Evolutionary conservation across 2,329 filamentous ascomycete species (phyloP), one percentile per base, ranked within the genome.

Genomic region (Phyllosticta citriasiana): DNA sequence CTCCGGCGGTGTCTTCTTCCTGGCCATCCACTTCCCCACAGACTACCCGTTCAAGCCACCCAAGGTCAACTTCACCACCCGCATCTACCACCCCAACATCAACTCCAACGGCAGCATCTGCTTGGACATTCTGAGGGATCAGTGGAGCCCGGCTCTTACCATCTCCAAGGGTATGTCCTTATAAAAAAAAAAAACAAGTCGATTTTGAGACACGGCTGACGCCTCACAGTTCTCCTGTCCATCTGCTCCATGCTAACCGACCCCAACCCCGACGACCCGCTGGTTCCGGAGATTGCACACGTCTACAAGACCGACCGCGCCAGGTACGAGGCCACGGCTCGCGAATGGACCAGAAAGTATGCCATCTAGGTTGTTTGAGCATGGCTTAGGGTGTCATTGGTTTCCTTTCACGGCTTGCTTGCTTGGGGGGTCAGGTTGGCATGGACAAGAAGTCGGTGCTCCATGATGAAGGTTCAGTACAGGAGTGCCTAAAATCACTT

Each of bases 171-270:
- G 94, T 96, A 80, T 62, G 78, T 8, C 27, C 64, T 55, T n/a
- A n/a, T n/a, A n/a, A 14, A 4, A 19, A 19, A 50, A 30, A 27
- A 8, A 2, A 30, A 30, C 50, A 16, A 54, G 50, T 5, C 35
- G 59, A 8, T 26, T 25, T 22, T 51, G 16, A 24, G n/a, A n/a
- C 22, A 40, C 9, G 40, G 61, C 69, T 73, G 59, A 74, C 64
- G 53, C 16, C 16, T 25, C 57, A 55, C 64, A 97, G 94, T 99
- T 62, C 84, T 99, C 27, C 85, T 99, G 67, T 97, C 94, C 63
- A 99, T 99, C 82, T 99, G 94, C 84, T 99, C 94, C 59, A 97
- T 99, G 94, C 83, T 99, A 77, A 99, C 94, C 73, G 94, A 99
- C 80, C 94, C 94, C 70, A 99, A 99, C 84, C 94, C 94, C 66